Base-by-base conservation (phyloP, 164 flowering plant genomes). In the Stephania japonica region DNA sequence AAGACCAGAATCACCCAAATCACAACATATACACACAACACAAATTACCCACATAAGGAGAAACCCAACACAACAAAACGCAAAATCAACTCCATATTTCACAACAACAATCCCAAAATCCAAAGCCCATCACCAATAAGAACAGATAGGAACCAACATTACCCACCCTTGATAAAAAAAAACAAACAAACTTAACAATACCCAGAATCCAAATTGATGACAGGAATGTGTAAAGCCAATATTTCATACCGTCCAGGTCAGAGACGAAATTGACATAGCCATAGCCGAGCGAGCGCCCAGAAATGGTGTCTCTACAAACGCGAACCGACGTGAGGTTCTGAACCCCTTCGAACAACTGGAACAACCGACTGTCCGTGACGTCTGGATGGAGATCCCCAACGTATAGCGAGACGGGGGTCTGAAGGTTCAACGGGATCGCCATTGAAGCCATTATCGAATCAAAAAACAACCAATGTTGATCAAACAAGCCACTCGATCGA, bases 351-450 rank as follows among this genome's bases (percentile, higher is more conserved):
- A 92, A 94, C 2, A 81, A 84, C 0, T 91, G 88, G 59, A 69
- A 72, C 9, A 94, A 84, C 65, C 78, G 69, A 1, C 77, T 83
- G 12, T 94, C 97, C 1, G 83, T 80, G n/a, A 89, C 80, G 61
- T 87, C 89, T 1, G 84, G 87, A 44, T 87, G 89, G 56, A 94
- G 84, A 81, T 94, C 98, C 0, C 98, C 98, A 41, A 92, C 91
- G 85, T 92, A 92, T 1, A 94, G 84, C 27, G 95, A 85, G 26
- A 83, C 85, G 43, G 89, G 83, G 6, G 81, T 76, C n/a, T 79
- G 78, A 11, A 72, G 76, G 69, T 82, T 42, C 66, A 81, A 5
- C 27, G 86, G 76, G 68, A 78, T 83, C 75, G 85, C 87, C 88
- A 32, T 32, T 32, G 84, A 82, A 79, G 68, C 56, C 68, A 70